Percentiles rank a stretch among this genome's conserved stretches.
Evolutionary conservation across 805 yeast genomes (phyloP).

Genomic region (Barnettozyma wickerhamii): DNA sequence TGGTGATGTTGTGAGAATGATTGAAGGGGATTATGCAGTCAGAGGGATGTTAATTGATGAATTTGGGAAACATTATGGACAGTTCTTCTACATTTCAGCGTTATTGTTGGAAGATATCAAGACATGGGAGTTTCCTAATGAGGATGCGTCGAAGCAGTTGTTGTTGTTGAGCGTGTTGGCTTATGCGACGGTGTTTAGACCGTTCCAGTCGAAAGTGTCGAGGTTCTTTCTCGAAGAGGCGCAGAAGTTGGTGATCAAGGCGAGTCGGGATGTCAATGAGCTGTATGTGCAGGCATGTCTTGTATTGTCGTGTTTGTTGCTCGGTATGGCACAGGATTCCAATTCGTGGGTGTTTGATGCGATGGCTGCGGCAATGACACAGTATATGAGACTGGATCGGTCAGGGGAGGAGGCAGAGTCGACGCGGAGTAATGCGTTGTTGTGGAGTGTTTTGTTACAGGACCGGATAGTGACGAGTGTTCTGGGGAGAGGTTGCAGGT

Average conservation of each 20-base stretch:
- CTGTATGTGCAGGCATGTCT: slow-evolving; percentile 26
- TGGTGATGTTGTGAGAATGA: neutral
- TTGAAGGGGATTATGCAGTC: slow-evolving; percentile 1
- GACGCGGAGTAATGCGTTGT: slow-evolving; percentile 8
- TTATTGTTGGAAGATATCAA: slow-evolving; percentile 19
- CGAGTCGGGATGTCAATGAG: slow-evolving; percentile 23
- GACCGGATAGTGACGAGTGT: slow-evolving; percentile 31
- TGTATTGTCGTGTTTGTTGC: slow-evolving; percentile 28
- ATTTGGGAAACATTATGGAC: slow-evolving; percentile 26
- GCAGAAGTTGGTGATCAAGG: slow-evolving; percentile 22
- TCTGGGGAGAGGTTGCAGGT: slow-evolving; percentile 31
- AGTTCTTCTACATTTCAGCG: slow-evolving; percentile 25
- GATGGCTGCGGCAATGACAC: slow-evolving; percentile 29
- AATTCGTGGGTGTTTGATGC: slow-evolving; percentile 31
- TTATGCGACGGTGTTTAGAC: slow-evolving; percentile 25
- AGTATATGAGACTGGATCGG: slow-evolving; percentile 28
- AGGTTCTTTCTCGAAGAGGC: slow-evolving; percentile 22
- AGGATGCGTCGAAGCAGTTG: slow-evolving; percentile 26
- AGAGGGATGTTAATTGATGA: slow-evolving; percentile 11
- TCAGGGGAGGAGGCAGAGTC: slow-evolving; percentile 5
- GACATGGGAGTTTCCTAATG: slow-evolving; percentile 26
- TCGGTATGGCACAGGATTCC: slow-evolving; percentile 31
- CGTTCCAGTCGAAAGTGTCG: slow-evolving; percentile 10
- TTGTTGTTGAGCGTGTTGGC: slow-evolving; percentile 27
- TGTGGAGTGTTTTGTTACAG: slow-evolving; percentile 31